Evolutionary conservation across 495 filamentous ascomycete genomes (phyloP).

Genomic region (Penicillium cinerascens): DNA sequence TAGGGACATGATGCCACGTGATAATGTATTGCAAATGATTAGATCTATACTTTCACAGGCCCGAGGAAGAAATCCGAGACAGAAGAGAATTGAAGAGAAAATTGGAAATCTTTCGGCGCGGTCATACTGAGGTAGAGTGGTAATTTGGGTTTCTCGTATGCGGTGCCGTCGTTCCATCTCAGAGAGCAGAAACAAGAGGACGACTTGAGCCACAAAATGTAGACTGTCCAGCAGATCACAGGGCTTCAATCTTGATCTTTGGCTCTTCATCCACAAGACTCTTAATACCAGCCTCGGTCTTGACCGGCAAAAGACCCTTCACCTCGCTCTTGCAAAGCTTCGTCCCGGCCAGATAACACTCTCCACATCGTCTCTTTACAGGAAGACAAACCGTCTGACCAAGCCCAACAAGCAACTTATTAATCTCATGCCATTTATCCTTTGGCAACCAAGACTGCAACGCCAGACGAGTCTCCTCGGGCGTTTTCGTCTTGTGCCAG

Average conservation of each 20-base stretch:
- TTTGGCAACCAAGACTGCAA: conserved; percentile 81
- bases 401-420: conserved; percentile 84
- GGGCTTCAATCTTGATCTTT: conserved; percentile 34
- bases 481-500: conserved; percentile 80
- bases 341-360: conserved; percentile 70
- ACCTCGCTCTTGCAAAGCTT: conserved; percentile 73
- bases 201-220: no score
- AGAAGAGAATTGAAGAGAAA: no score
- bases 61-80: no score
- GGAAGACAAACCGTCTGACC: conserved; percentile 87
- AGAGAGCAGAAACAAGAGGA: no score
- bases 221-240: background rate
- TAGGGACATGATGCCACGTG: no score
- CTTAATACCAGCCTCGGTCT: conserved; percentile 46
- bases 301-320: conserved; percentile 37
- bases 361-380: conserved; percentile 73
- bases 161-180: no score
- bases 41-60: no score
- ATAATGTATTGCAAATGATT: no score
- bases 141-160: no score
- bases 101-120: no score
- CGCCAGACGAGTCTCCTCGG: conserved; percentile 77
- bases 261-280: conserved; percentile 35
- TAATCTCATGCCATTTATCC: conserved; percentile 93
- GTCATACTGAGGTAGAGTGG: no score